Base-by-base conservation (phyloP, 2,329 filamentous ascomycete genomes). In the Microascus cirrosus region DNA sequence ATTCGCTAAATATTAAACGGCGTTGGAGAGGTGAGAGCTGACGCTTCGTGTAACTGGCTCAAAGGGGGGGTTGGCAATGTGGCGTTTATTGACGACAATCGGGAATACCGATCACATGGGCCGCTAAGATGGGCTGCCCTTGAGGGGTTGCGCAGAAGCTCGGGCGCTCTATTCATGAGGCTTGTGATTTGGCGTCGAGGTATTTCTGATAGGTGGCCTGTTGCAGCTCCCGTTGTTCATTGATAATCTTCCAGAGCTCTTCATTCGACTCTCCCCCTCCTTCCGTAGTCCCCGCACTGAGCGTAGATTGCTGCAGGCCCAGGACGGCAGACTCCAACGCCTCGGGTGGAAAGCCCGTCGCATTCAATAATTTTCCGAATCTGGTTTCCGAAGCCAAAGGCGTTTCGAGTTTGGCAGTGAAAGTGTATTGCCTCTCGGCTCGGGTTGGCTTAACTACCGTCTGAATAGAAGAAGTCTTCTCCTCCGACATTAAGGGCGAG, bases 381-480 rank as follows among this genome's bases (percentile, higher is more conserved):
- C 72, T 69, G 15, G 73, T 74, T n/a, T 72, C 65, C 2, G 65
- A 64, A 8, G 69, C 64, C 22, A 75, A 59, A 48, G 75, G 70
- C 1, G 71, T 66, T 15, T 75, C 74, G n/a, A 91, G 73, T 67
- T 89, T 85, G 13, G 83, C 74, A 18, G 78, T 85, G 60, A 90
- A 77, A 3, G 78, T 79, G 67, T 92, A 90, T 61, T 78, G 80
- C 45, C 81, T 76, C 60, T 81, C 79, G 55, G 79, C 83, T 60
- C 87, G 79, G 61, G 84, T 85, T n/a, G 93, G 93, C 74, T 96
- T 96, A 60, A 93, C 78, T 25, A 96, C 79, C 1, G 78, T 80
- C 24, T 81, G 71, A 18, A 80, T 75, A 63, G 82, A 78, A 20
- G 77, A 79, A 62, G 67, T 65, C 62, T 65, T 65, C 10, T 64